Evolutionary conservation across 2,329 filamentous ascomycete species (phyloP).

Genomic region (Epichloe typhina): DNA sequence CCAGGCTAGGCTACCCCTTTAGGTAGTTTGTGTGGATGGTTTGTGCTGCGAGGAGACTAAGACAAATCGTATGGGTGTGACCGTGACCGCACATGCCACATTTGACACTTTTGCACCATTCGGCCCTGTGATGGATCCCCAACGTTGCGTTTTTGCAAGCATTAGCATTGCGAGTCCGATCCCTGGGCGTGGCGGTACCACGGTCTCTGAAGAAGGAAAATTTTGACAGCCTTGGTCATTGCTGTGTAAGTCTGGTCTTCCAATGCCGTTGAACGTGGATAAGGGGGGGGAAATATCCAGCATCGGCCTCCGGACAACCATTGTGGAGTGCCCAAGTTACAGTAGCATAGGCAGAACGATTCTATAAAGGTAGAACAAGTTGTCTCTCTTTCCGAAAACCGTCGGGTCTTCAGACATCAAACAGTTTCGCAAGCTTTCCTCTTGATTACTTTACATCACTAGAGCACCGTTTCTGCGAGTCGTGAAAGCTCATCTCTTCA

Average conservation of each 20-base stretch:
- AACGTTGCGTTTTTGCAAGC: background rate
- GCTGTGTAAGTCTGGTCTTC: background rate
- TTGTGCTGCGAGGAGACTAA: background rate
- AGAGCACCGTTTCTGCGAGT: background rate
- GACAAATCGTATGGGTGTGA: background rate
- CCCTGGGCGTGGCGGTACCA: background rate
- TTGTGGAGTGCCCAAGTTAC: background rate
- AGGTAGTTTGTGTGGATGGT: background rate
- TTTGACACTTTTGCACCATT: background rate
- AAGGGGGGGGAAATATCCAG: background rate
- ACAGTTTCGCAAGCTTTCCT: background rate
- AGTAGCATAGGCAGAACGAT: background rate
- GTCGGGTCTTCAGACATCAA: background rate
- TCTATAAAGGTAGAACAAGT: slow-evolving; percentile 2
- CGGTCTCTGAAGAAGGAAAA: background rate
- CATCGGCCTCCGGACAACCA: background rate
- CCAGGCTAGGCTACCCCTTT: slow-evolving; percentile 1
- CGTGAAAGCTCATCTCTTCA: background rate
- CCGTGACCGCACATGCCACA: slow-evolving; percentile 1
- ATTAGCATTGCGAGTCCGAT: background rate
- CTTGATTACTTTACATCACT: background rate
- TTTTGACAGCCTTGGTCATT: background rate
- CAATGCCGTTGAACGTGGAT: background rate
- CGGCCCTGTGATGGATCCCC: background rate
- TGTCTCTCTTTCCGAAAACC: background rate